A percentile compares a stretch with the other conserved stretches of the same genome.
Conservation (phyloP, 768 basidiomycete species). For the Xanthoconium purpureum region DNA sequence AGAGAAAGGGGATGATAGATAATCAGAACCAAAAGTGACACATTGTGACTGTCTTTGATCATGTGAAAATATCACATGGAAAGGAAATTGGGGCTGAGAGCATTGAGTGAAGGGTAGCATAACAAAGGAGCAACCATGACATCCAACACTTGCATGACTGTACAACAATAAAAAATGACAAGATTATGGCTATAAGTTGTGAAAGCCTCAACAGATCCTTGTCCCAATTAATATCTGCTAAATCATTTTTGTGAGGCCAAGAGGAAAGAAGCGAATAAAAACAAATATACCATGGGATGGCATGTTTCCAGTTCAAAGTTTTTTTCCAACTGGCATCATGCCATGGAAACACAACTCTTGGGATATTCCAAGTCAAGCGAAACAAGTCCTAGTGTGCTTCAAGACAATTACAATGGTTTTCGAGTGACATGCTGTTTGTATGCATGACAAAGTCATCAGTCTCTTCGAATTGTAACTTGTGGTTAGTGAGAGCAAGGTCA, state of each 20-base stretch:
- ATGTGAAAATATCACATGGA: not conserved
- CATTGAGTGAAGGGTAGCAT: not conserved
- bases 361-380: not conserved
- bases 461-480: not conserved
- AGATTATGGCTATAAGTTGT: not conserved
- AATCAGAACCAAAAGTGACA: not conserved
- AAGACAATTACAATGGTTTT: not conserved
- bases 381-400: not conserved
- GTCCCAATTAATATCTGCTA: not conserved
- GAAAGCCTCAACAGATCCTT: not conserved
- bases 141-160: not conserved
- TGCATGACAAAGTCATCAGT: not conserved
- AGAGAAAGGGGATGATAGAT: not conserved
- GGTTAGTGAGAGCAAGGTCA: not conserved
- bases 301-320: not conserved
- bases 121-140: not conserved
- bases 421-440: not conserved
- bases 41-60: not conserved
- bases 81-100: not conserved
- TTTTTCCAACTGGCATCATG: not conserved
- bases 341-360: not conserved
- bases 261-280: not conserved
- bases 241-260: not conserved
- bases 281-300: not conserved
- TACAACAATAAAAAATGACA: not conserved